Evolutionary conservation across 2,329 filamentous ascomycete genomes (phyloP), one percentile per base, ranked within the genome.

Genomic region (Periconia sp.): DNA sequence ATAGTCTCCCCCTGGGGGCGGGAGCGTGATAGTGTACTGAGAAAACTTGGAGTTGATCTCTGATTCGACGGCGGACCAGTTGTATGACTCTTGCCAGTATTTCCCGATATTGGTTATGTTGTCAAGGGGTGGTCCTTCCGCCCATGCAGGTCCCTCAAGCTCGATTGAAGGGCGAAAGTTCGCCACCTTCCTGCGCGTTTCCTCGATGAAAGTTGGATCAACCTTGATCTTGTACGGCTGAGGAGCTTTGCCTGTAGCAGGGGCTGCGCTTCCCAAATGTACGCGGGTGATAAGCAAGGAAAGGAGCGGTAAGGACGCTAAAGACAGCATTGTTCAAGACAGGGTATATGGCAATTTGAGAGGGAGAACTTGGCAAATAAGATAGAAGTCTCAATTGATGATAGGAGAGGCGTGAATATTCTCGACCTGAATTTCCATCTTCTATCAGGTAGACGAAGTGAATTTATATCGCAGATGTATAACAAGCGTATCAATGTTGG

Each of bases 1-100:
- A 41, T 48, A 53, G 40, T 48, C 48, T 17, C 50, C 50, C 43
- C 50, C 50, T 8, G 50, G 50, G 1, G 50, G 27, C 3, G 54
- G 50, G 3, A 56, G 44, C 8, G 51, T 50, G 3, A 51, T 56
- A 11, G 37, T 43, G 31, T 31, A 56, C 14, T 56, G 54, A 5
- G 54, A 54, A 33, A 56, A 56, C 19, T 56, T 53, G 15, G 37
- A 23, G 44, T 56, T 56, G 30, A 56, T 53, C n/a, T 41, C n/a
- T 10, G 47, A 45, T 41, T 56, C 50, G 7, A 51, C 45, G n/a
- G 37, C 41, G 6, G 33, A 47, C 50, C 50, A 54, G 18, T 56
- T 48, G 47, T 53, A 56, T n/a, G 53, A 50, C 35, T 54, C 45
- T 6, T 47, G 30, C 54, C 54, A 56, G 20, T 54, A 56, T 31